phyloP scores from a whole-genome alignment of 2,329 filamentous ascomycete genomes.

The Huntiella savannae region DNA sequence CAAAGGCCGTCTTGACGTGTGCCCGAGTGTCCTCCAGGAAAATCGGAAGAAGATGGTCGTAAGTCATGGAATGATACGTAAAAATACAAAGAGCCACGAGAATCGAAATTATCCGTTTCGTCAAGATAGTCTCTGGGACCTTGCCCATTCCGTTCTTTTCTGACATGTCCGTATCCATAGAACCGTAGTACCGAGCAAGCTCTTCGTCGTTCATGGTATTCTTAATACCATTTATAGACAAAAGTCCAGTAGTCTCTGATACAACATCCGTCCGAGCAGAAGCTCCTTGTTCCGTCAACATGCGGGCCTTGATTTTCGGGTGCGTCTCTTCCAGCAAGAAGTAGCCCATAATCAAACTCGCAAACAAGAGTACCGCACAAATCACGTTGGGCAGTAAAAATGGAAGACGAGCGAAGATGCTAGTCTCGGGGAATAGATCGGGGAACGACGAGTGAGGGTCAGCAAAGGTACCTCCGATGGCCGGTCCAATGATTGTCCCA shows the following conservation, averaged over 20 bases:
- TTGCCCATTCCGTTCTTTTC: constrained; percentile 18
- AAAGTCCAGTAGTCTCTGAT: constrained; percentile 52
- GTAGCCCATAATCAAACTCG: constrained; percentile 67
- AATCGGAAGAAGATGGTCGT: constrained; percentile 78
- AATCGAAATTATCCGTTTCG: constrained; percentile 22
- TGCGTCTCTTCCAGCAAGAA: constrained; percentile 76
- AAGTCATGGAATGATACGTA: constrained; percentile 90
- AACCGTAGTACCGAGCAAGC: constrained; percentile 42
- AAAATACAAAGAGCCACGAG: constrained; percentile 74
- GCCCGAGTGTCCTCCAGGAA: constrained; percentile 65
- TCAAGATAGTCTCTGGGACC: constrained; percentile 9
- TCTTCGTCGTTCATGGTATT: constrained; percentile 35
- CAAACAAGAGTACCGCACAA: constrained; percentile 54
- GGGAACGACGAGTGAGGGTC: constrained; percentile 62
- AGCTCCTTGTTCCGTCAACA: constrained; percentile 7
- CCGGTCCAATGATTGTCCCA: constrained; percentile 74
- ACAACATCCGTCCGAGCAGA: constrained; percentile 21
- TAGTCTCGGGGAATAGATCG: constrained; percentile 41
- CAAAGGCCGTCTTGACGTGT: constrained; percentile 20
- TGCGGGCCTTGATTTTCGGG: constrained; percentile 51
- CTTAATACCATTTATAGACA: constrained; percentile 24
- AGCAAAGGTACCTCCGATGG: constrained; percentile 72
- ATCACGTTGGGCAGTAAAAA: constrained; percentile 81
- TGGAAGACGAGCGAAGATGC: constrained; percentile 60
- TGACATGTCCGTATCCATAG: constrained; percentile 31